These are phyloP conservation scores for Pythium biforme DNA, from an alignment of 352 stramenopile species.

Conservation along the genomic window DNA sequence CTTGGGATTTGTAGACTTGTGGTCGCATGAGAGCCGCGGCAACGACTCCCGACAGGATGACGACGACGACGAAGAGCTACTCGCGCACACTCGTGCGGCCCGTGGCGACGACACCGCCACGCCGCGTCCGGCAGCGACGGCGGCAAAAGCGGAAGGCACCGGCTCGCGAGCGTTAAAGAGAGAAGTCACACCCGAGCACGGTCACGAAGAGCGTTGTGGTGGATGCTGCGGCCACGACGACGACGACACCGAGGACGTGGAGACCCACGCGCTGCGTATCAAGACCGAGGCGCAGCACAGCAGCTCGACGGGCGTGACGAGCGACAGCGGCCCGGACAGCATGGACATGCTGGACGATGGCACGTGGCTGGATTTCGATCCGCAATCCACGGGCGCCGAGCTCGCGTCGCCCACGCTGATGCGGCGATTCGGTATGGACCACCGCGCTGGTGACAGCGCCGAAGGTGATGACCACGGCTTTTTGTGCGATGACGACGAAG, in stretches of 20 bases:
- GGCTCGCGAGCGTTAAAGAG: slow-evolving; percentile 9
- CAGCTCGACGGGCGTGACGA: slow-evolving; percentile 4
- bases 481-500: slow-evolving; percentile 21
- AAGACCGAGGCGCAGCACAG: slow-evolving; percentile 21
- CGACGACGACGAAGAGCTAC: slow-evolving; percentile 2
- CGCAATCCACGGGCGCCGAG: slow-evolving; percentile 10
- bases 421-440: slow-evolving; percentile 19
- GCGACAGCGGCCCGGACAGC: slow-evolving; percentile 20
- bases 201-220: slow-evolving; percentile 15
- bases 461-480: slow-evolving; percentile 26
- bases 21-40: slow-evolving; percentile 13
- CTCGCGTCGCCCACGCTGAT: slow-evolving; percentile 27
- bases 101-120: background rate
- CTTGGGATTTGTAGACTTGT: slow-evolving; percentile 19
- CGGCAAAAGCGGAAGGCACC: background rate
- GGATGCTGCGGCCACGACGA: slow-evolving; percentile 20
- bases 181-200: slow-evolving; percentile 20
- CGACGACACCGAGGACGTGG: slow-evolving; percentile 8
- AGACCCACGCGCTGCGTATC: slow-evolving; percentile 2
- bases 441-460: background rate
- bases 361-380: slow-evolving; percentile 34
- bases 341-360: slow-evolving; percentile 29
- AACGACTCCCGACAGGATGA: background rate
- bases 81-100: background rate
- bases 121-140: background rate